Evolutionary conservation across 2,329 filamentous ascomycete species (phyloP), one percentile per base, ranked within the genome.

Genomic region (Thelonectria rubi): DNA sequence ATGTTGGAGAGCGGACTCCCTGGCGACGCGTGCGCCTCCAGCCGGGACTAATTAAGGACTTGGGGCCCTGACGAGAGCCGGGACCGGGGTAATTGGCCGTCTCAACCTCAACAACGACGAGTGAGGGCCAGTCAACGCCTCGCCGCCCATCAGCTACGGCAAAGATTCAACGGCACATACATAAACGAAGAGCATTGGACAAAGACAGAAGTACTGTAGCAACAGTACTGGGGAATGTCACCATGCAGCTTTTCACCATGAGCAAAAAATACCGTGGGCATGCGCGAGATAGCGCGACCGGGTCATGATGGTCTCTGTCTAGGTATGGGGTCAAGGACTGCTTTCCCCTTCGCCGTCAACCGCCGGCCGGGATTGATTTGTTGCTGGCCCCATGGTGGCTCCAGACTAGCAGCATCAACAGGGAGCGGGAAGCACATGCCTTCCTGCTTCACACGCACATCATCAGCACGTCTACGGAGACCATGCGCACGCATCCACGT

Each of bases 401-500:
- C 42, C 34, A 21, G 9, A 21, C 42, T 30, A 62, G 51, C 61
- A 62, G 62, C 58, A 64, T 62, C 52, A 62, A 67, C 69, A 70
- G 67, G 69, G 69, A 71, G 69, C 69, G 69, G 69, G 69, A 71
- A 71, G 67, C 62, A 57, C 66, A 69, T 65, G 58, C 60, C 68
- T 59, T 64, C n/a, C n/a, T n/a, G n/a, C 37, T 53, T 47, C 63
- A 68, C 66, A 58, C 61, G 30, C 47, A 46, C 30, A 60, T 56
- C 51, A 50, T 54, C 51, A 60, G 49, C 24, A 32, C 50, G 42
- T 26, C 51, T 24, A 48, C 50, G 46, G 32, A 49, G 12, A 58
- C 56, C 49, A 55, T 37, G 50, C 52, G 24, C 45, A 51, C 42
- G 55, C 65, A 65, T 58, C 59, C 63, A 62, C 47, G 54, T 43